A percentile compares a stretch with the other conserved stretches of the same genome.
These are phyloP conservation scores for Yamadazyma trypodendri DNA, from an alignment of 1,139 yeast species.

Conservation along the genomic window DNA sequence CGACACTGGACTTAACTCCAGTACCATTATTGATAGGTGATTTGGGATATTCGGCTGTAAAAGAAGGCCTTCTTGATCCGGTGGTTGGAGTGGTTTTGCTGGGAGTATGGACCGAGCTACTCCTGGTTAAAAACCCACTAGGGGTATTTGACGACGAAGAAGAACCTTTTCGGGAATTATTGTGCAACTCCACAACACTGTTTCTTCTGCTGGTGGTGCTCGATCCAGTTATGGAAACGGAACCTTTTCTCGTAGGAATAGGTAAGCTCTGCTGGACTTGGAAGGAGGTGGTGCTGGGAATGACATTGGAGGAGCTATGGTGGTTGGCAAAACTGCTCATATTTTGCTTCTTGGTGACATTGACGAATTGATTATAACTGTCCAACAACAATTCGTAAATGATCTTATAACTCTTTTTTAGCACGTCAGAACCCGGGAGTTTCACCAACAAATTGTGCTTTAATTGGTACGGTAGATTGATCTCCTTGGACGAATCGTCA, in stretches of 20 bases:
- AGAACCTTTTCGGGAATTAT: slow-evolving; percentile 9
- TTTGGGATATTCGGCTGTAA: slow-evolving; percentile 16
- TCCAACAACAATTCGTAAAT: slow-evolving; percentile 34
- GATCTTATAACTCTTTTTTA: slow-evolving; percentile 21
- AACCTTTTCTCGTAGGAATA: slow-evolving; percentile 3
- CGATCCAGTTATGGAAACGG: slow-evolving; percentile 2
- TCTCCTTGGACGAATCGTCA: slow-evolving; percentile 31
- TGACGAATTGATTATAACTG: slow-evolving; percentile 33
- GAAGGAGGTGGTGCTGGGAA: neutral
- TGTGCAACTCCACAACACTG: slow-evolving; percentile 7
- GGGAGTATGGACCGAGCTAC: slow-evolving; percentile 2
- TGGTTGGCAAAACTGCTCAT: slow-evolving; percentile 8
- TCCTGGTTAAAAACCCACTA: slow-evolving; percentile 4
- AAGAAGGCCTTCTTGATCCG: slow-evolving; percentile 11
- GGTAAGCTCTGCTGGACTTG: slow-evolving; percentile 9
- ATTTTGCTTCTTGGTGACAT: slow-evolving; percentile 17
- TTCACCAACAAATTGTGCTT: slow-evolving; percentile 16
- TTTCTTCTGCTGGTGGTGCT: slow-evolving; percentile 8
- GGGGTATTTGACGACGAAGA: slow-evolving; percentile 6
- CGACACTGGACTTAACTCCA: slow-evolving; percentile 8
- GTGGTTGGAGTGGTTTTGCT: slow-evolving; percentile 3
- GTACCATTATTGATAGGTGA: slow-evolving; percentile 15
- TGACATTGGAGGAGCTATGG: slow-evolving; percentile 1
- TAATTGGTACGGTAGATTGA: slow-evolving; percentile 30
- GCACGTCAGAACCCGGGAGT: slow-evolving; percentile 16